A percentile compares a stretch with the other conserved stretches of the same genome.
phyloP scores from a whole-genome alignment of 1,139 yeast species.

The Pichia sorboxylosa region DNA sequence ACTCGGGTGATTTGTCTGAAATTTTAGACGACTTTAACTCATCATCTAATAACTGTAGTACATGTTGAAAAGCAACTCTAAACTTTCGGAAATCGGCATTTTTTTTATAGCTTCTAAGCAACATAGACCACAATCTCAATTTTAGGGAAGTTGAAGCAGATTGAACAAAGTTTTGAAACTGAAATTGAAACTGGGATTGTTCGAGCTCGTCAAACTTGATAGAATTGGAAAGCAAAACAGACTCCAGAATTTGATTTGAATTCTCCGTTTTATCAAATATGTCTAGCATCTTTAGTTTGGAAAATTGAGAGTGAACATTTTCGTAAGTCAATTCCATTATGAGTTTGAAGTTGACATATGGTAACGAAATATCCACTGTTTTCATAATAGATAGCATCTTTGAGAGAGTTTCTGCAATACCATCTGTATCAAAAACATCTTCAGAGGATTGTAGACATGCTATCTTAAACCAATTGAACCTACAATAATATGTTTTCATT shows the following conservation, averaged over 20 bases:
- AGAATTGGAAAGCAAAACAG: slow-evolving; percentile 24
- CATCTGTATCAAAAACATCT: slow-evolving; percentile 12
- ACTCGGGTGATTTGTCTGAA: slow-evolving; percentile 8
- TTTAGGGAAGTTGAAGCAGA: slow-evolving; percentile 57
- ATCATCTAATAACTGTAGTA: slow-evolving; percentile 31
- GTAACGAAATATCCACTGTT: slow-evolving; percentile 6
- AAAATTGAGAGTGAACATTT: slow-evolving; percentile 48
- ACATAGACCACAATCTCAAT: slow-evolving; percentile 64
- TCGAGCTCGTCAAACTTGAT: slow-evolving; percentile 2
- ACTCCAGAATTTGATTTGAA: slow-evolving; percentile 31
- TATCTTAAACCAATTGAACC: slow-evolving; percentile 19
- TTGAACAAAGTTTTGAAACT: slow-evolving; percentile 49
- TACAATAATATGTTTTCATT: slow-evolving; percentile 11
- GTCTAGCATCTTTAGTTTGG: slow-evolving; percentile 55
- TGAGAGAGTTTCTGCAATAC: slow-evolving; percentile 7
- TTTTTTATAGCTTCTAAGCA: slow-evolving; percentile 48
- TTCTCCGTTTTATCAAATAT: slow-evolving; percentile 51
- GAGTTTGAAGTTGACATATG: slow-evolving; percentile 38
- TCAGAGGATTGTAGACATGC: slow-evolving; percentile 13
- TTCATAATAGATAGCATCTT: slow-evolving; percentile 11
- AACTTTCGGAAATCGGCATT: slow-evolving; percentile 31
- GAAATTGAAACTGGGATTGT: slow-evolving; percentile 26
- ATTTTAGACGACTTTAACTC: slow-evolving; percentile 26
- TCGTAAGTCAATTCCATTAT: slow-evolving; percentile 48
- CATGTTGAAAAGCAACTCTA: slow-evolving; percentile 44